Base-by-base conservation (phyloP, 163 green algal genomes). In the Volvox carteri region DNA sequence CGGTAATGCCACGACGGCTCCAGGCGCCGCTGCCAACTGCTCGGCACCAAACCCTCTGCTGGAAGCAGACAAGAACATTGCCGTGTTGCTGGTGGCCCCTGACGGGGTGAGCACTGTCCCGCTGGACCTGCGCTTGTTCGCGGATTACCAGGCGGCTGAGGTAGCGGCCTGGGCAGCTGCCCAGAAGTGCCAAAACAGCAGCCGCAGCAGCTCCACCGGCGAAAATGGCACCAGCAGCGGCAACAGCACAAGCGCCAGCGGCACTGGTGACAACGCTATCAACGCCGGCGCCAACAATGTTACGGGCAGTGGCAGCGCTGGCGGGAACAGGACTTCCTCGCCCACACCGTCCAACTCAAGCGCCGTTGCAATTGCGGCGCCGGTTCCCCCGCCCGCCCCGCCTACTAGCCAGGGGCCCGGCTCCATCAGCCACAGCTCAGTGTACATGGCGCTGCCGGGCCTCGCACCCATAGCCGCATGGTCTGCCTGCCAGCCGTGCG, bases 71-170 rank as follows among this genome's bases (percentile, higher is more conserved):
- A 39, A 62, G 68, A 50, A n/a, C 11, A 18, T 84, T 23, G 12
- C 1, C 3, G 28, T 83, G 37, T 25, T n/a, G 12, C 70, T 89
- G 52, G 19, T 89, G 23, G 68, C 84, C 0, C 70, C 68, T 0
- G 84, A 89, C 70, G 84, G 84, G 21, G 8, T 84, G 65, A 89
- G 18, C 84, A 76, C 50, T 14, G n/a, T 37, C 16, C 4, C n/a
- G 33, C 4, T 62, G 23, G 1, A 60, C 12, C 50, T 88, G 33
- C 12, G 39, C 8, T 37, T 88, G 48, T 88, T 62, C 48, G 33
- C 73, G 9, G 67, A 88, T 37, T 80, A 60, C 25, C 16, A 30
- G 16, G 68, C 67, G 12, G 81, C 81, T 9, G 68, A 65, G 12
- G 79, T 60, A n/a, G n/a, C n/a, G n/a, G n/a, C n/a, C n/a, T n/a